These are phyloP conservation scores for Babesia sp. DNA, from an alignment of 169 alveolate genomes.

Conservation along the genomic window DNA sequence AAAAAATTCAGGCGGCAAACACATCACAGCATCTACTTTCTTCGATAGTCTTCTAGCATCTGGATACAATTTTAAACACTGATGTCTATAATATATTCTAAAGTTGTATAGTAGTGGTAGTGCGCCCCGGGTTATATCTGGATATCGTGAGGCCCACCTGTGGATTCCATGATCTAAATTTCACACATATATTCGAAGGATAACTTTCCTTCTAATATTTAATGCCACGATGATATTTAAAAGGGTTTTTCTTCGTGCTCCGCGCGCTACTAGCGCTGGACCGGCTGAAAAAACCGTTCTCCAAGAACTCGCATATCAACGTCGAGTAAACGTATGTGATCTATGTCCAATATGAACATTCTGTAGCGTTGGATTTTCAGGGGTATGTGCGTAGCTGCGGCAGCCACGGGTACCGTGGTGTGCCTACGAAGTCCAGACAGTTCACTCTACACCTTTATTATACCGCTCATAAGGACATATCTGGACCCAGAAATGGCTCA, in stretches of 20 bases:
- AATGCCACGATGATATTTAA: neutral
- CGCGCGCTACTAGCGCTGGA: slow-evolving; percentile 11
- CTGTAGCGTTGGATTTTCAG: slow-evolving; percentile 40
- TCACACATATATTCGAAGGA: too few relatives aligned
- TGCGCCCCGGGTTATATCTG: too few relatives aligned
- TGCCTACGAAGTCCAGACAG: slow-evolving; percentile 42
- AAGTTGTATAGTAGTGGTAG: too few relatives aligned
- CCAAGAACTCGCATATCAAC: slow-evolving; percentile 24
- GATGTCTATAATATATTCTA: neutral
- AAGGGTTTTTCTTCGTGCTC: neutral
- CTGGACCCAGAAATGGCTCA: slow-evolving; percentile 75
- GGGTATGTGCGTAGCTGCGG: slow-evolving; percentile 48
- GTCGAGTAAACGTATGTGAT: slow-evolving; percentile 36
- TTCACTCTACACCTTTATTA: slow-evolving; percentile 55
- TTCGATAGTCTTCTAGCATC: slow-evolving; percentile 62
- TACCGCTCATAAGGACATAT: slow-evolving; percentile 62
- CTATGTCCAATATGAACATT: neutral
- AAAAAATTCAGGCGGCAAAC: slow-evolving; percentile 33
- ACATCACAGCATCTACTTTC: slow-evolving; percentile 46
- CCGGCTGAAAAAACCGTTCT: slow-evolving; percentile 6
- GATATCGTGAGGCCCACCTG: too few relatives aligned
- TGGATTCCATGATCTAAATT: too few relatives aligned
- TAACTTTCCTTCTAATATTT: too few relatives aligned
- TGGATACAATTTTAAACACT: slow-evolving; percentile 30
- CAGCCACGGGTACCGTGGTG: slow-evolving; percentile 45